A percentile compares a stretch with the other conserved stretches of the same genome.
These are phyloP conservation scores for Dissophora ornata DNA, from an alignment of 192 early-diverging fungal species.

Conservation along the genomic window DNA sequence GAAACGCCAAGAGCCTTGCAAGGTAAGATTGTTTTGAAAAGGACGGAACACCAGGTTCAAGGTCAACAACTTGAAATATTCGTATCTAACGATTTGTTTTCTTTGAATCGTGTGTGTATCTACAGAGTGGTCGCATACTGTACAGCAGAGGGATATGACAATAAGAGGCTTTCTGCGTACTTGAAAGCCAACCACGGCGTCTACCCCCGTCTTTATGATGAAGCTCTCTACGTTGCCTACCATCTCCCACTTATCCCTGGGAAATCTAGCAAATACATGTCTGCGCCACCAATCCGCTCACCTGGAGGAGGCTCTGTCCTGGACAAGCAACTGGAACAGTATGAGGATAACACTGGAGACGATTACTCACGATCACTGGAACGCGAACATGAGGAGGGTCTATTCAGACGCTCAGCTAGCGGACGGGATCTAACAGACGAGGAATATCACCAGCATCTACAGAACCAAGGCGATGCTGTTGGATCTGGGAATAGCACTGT, in stretches of 20 bases:
- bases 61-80: too few species aligned
- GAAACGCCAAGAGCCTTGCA: conserved; percentile 58
- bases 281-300: conserved; percentile 47
- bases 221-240: conserved; percentile 67
- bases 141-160: conserved; percentile 72
- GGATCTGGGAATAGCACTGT: conserved; percentile 12
- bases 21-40: conserved; percentile 28
- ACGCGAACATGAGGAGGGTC: conserved; percentile 20
- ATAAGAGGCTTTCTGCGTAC: conserved; percentile 55
- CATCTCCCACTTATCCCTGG: conserved; percentile 64
- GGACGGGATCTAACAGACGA: conserved; percentile 27
- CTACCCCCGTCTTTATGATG: conserved; percentile 63
- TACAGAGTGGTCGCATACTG: conserved; percentile 80
- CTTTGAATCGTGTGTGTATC: neutral
- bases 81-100: neutral
- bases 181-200: conserved; percentile 62
- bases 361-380: conserved; percentile 45
- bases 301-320: conserved; percentile 63
- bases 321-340: conserved; percentile 62
- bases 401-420: conserved; percentile 18
- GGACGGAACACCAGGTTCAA: too few species aligned
- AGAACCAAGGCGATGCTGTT: conserved; percentile 15
- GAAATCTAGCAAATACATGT: conserved; percentile 31
- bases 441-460: conserved; percentile 33
- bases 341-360: conserved; percentile 54